A percentile compares a stretch with the other conserved stretches of the same genome.
Evolutionary conservation across 805 yeast species (phyloP).

Genomic region (Candida alai): DNA sequence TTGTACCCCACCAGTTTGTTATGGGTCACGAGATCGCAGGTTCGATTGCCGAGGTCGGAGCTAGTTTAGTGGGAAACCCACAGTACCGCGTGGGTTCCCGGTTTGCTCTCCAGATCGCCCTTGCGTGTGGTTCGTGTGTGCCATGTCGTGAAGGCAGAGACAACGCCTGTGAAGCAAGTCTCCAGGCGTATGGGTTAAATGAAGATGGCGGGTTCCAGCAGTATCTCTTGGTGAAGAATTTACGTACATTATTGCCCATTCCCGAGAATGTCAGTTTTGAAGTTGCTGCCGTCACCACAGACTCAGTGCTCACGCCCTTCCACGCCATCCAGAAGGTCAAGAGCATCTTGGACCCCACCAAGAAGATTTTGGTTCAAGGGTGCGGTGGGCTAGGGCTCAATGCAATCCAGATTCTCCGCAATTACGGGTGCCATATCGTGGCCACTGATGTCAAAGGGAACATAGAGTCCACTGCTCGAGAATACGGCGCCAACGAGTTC

Average conservation of each 20-base stretch:
- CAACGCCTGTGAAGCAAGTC: conserved; percentile 22
- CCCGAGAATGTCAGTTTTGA: conserved; percentile 37
- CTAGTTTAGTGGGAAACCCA: conserved; percentile 17
- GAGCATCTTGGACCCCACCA: conserved; percentile 23
- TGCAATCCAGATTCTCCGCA: conserved; percentile 36
- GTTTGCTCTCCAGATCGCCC: conserved; percentile 24
- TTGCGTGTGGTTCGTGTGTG: conserved; percentile 33
- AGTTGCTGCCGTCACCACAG: conserved; percentile 40
- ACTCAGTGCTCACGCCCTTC: conserved; percentile 41
- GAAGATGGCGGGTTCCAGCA: conserved; percentile 41
- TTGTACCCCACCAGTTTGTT: conserved; percentile 20
- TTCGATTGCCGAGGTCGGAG: conserved; percentile 28
- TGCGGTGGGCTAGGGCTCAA: conserved; percentile 42
- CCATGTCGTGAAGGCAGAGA: conserved; percentile 34
- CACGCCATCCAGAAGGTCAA: conserved; percentile 38
- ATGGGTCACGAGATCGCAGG: conserved; percentile 48
- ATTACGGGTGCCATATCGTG: conserved; percentile 30
- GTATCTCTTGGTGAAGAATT: conserved; percentile 33
- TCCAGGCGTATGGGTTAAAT: conserved; percentile 31
- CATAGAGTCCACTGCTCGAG: conserved; percentile 21
- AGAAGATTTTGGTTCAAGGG: conserved; percentile 37
- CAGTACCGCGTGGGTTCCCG: conserved; percentile 28
- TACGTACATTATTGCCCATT: conserved; percentile 33
- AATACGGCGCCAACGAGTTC: conserved; percentile 41
- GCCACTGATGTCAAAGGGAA: conserved; percentile 31